Percentiles rank a stretch among this genome's conserved stretches.
These are phyloP conservation scores for Byssoonygena ceratinophila DNA, from an alignment of 2,329 filamentous ascomycete genomes.

Conservation along the genomic window DNA sequence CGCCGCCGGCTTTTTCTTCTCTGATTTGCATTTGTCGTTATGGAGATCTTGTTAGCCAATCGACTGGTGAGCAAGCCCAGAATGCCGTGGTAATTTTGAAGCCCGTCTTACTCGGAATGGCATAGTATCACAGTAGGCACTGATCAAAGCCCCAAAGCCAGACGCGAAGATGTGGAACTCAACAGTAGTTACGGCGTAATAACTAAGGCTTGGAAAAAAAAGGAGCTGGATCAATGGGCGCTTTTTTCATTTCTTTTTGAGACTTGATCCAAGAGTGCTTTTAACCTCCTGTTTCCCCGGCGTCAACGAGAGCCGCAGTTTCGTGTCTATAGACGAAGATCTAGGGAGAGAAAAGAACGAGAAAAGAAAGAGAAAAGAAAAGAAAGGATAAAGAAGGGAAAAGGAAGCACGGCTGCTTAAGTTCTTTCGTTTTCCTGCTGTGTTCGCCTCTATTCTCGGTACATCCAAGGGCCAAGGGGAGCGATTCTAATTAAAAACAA, in stretches of 20 bases:
- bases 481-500: neutral
- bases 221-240: neutral
- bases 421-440: neutral
- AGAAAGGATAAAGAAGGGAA: neutral
- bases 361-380: neutral
- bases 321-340: neutral
- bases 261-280: neutral
- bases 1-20: too few species aligned
- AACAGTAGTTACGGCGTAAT: neutral
- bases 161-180: neutral
- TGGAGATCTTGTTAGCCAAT: constrained; percentile 7
- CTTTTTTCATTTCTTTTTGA: too few species aligned
- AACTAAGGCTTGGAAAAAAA: neutral
- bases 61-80: neutral
- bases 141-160: neutral
- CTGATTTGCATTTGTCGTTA: too few species aligned
- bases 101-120: neutral
- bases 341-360: neutral
- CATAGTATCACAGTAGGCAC: too few species aligned
- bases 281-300: neutral
- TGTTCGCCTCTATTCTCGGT: too few species aligned
- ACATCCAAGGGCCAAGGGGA: too few species aligned
- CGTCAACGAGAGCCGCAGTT: constrained; percentile 3
- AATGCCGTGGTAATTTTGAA: neutral
- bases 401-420: neutral